Base-by-base conservation (phyloP, 495 filamentous ascomycete genomes). In the Choiromyces venosus region DNA sequence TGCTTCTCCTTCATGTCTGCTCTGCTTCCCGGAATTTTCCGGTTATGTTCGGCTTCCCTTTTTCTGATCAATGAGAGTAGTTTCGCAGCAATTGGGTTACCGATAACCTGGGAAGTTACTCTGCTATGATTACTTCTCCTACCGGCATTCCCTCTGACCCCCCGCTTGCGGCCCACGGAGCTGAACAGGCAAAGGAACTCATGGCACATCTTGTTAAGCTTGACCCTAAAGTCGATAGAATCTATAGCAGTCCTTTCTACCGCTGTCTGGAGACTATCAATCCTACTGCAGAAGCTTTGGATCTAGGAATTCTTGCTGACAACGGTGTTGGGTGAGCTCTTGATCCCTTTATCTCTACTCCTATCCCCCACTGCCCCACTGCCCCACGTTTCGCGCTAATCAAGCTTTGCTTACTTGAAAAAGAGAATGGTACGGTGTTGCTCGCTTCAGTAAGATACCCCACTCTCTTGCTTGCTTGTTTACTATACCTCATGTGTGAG, bases 81-180 rank as follows among this genome's bases (percentile, higher is more conserved):
- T 97, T 95, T 83, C 94, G 95, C 56, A 89, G 91, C 76, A 94
- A 89, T 79, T 97, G 92, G 92, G 88, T 87, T 29, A 91, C 97
- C 69, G 89, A 98, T 81, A 83, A 86, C 68, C 93, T 90, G 8
- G 95, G 95, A 70, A 86, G 82, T 71, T 97, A 97, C 83, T 84
- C 85, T 18, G 81, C 88, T 29, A 86, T 85, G 64, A 87, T 93
- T 76, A 87, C 85, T 29, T 91, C 90, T 16, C 94, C 96, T 0
- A 97, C 95, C 9, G 91, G 91, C 39, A 91, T 96, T 71, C 86
- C 93, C 12, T 89, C 90, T 2, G 95, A 99, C 79, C 92, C 93
- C n/a, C 89, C 92, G 9, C 86, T 99, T 44, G 90, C 94, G 33
- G 89, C 91, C 12, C 88, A 98, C 75, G 95, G 95, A 70, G 91